Evolutionary conservation across 1,139 yeast species (phyloP), one percentile per base, ranked within the genome.

Genomic region (Debaryomyces coudertii): DNA sequence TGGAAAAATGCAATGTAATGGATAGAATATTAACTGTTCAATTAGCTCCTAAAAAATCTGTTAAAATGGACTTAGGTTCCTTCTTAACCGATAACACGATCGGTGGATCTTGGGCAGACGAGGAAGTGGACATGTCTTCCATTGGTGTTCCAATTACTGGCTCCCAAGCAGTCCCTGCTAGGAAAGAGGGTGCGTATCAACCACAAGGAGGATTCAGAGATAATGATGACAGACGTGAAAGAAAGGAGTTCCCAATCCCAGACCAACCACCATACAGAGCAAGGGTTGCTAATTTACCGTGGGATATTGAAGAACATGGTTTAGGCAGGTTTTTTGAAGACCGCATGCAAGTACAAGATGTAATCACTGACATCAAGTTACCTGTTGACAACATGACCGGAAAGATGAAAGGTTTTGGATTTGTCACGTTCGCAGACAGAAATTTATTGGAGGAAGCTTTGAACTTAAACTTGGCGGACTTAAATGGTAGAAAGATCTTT

Each of bases 201-300:
- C 22, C 23, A 25, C 49, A 36, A 16, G 30, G 43, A 7, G 42
- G 41, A n/a, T 46, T 45, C 35, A 46, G 47, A 33, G 51, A 37
- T 28, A 55, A 53, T 15, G 58, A 53, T 30, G 47, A 44, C 38
- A 61, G 61, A 53, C 55, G 58, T 46, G 73, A 77, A 53, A 80
- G 89, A 66, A 79, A 76, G 52, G 93, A 85, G 60, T 87, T 72
- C 60, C 96, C 96, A 38, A 77, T 95, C 51, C 99, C 99, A 41
- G 95, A 90, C 60, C 78, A 73, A 46, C 92, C 97, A 25, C 99
- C 99, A 46, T 95, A 71, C 76, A 87, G 89, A 61, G 97, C 97
- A 16, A 82, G 90, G 67, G 78, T 93, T 56, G 82, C 83, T 62
- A 90, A 92, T 69, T 80, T 95, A 63, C 90, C 97, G 49, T 88